Conservation (phyloP, 2,329 filamentous ascomycete species). For the Tolypocladium amazonense region DNA sequence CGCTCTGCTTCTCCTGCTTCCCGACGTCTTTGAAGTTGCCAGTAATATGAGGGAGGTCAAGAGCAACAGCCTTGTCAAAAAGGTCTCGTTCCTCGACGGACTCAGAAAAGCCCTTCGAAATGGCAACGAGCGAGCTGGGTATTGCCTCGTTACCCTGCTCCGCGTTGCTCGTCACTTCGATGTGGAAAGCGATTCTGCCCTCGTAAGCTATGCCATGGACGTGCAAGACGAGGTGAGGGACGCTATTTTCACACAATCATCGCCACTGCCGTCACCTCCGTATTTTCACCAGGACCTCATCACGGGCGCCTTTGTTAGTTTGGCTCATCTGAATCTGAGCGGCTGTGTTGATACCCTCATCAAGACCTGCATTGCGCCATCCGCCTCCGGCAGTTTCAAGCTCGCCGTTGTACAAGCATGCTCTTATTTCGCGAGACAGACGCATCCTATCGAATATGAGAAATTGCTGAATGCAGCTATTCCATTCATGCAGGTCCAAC, state of each 20-base stretch:
- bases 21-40: slow-evolving; percentile 60
- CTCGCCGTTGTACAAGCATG: slow-evolving; percentile 52
- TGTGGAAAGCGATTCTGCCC: slow-evolving; percentile 49
- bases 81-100: slow-evolving; percentile 53
- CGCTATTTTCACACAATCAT: slow-evolving; percentile 48
- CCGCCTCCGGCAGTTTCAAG: slow-evolving; percentile 49
- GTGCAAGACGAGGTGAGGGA: slow-evolving; percentile 59
- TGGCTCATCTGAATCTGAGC: slow-evolving; percentile 51
- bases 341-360: slow-evolving; percentile 45
- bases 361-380: slow-evolving; percentile 44
- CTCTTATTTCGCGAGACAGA: slow-evolving; percentile 48
- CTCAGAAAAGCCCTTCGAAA: slow-evolving; percentile 53
- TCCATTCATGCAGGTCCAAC: slow-evolving; percentile 43
- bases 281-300: slow-evolving; percentile 53
- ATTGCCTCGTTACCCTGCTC: slow-evolving; percentile 52
- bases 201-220: slow-evolving; percentile 58
- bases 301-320: slow-evolving; percentile 55
- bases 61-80: slow-evolving; percentile 51
- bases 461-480: slow-evolving; percentile 45
- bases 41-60: slow-evolving; percentile 57
- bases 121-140: slow-evolving; percentile 56
- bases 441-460: slow-evolving; percentile 36
- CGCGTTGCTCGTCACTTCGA: slow-evolving; percentile 55
- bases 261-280: slow-evolving; percentile 33
- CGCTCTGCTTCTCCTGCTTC: slow-evolving; percentile 50